Evolutionary conservation across 2,329 filamentous ascomycete genomes (phyloP).

Genomic region (Colletotrichum trifolii): DNA sequence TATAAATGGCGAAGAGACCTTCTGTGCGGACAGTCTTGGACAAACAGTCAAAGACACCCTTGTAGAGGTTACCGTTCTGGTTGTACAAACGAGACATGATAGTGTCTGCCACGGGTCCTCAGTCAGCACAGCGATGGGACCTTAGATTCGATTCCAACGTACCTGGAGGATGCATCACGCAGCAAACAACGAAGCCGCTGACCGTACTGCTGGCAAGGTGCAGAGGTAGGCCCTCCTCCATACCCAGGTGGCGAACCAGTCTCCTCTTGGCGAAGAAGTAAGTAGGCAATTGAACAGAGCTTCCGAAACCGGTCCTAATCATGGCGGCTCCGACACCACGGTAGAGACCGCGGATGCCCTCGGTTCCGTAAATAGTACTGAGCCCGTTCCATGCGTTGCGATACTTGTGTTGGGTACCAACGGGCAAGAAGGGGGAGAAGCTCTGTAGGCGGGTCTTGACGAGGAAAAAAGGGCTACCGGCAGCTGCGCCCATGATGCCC

Average conservation of each 20-base stretch:
- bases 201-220: conserved; percentile 89
- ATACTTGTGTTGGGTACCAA: conserved; percentile 97
- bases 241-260: conserved; percentile 82
- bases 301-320: conserved; percentile 95
- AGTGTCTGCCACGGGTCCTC: conserved; percentile 70
- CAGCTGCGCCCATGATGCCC: conserved; percentile 90
- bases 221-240: conserved; percentile 90
- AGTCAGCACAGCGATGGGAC: neutral
- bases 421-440: conserved; percentile 89
- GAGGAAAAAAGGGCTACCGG: conserved; percentile 95
- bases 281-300: conserved; percentile 94
- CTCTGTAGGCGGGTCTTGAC: conserved; percentile 97
- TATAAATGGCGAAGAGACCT: conserved; percentile 93
- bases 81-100: conserved; percentile 99
- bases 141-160: conserved; percentile 44
- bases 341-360: conserved; percentile 87
- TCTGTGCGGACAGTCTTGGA: conserved; percentile 92
- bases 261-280: conserved; percentile 97
- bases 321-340: conserved; percentile 92
- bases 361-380: conserved; percentile 78
- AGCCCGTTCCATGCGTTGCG: conserved; percentile 86
- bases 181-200: conserved; percentile 96
- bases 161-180: conserved; percentile 97
- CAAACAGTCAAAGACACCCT: conserved; percentile 90
- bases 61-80: conserved; percentile 97